Conservation (phyloP, 305 asterid genomes). For the Fraxinus dipetala region DNA sequence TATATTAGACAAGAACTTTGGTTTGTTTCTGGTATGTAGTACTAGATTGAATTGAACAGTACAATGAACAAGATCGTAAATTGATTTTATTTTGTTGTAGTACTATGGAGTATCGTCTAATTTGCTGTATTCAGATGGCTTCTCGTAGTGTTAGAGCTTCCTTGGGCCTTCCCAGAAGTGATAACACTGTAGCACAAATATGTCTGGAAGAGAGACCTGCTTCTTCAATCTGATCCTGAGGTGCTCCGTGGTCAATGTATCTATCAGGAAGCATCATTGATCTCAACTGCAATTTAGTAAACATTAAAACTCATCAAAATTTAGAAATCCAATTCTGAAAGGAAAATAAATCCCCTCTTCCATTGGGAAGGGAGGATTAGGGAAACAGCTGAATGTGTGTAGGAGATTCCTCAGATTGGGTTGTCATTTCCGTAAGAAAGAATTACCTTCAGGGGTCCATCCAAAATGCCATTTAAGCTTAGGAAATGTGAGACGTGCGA, state of each 20-base stretch:
- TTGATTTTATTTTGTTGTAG: not conserved
- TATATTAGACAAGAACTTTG: not conserved
- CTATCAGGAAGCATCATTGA: constrained; percentile 76
- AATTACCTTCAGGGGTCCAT: constrained; percentile 67
- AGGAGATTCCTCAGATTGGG: not conserved
- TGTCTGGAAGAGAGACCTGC: constrained; percentile 70
- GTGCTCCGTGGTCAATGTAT: constrained; percentile 80
- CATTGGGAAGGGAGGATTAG: not conserved
- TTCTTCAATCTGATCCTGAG: constrained; percentile 66
- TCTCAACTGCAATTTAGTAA: constrained; percentile 52
- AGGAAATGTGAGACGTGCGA: constrained; percentile 70
- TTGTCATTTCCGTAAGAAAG: not conserved
- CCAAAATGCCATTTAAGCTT: constrained; percentile 59
- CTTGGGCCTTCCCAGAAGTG: constrained; percentile 56
- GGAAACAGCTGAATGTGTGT: not conserved
- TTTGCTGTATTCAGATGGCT: not conserved
- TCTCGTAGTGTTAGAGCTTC: not conserved
- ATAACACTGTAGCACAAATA: constrained; percentile 59
- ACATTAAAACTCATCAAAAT: not conserved
- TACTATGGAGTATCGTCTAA: not conserved
- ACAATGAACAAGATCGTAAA: not conserved
- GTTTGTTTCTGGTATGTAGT: not conserved
- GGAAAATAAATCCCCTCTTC: not conserved
- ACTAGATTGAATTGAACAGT: not conserved
- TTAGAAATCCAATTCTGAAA: not conserved